Evolutionary conservation across 306 rosid species (phyloP).

Genomic region (Mucuna pruriens): DNA sequence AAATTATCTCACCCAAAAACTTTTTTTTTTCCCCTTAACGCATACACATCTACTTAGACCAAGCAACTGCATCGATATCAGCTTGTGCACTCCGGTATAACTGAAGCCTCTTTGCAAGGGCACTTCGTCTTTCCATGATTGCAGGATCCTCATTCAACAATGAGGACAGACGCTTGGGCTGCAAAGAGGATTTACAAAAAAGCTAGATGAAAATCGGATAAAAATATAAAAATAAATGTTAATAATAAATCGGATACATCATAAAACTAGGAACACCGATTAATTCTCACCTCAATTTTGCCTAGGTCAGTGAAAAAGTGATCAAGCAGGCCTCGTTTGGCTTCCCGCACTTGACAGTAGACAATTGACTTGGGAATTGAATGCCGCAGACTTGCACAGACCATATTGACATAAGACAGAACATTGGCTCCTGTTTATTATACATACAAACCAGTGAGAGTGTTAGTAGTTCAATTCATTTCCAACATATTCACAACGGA

Average conservation of each 20-base stretch:
- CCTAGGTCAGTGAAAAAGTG: conserved; percentile 85
- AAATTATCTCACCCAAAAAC: neutral
- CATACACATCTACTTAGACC: conserved; percentile 74
- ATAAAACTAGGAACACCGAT: neutral
- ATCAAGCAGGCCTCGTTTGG: conserved; percentile 83
- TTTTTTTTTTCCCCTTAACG: neutral
- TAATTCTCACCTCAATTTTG: conserved; percentile 69
- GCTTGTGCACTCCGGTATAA: conserved; percentile 88
- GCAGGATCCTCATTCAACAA: conserved; percentile 95
- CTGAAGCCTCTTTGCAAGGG: conserved; percentile 83
- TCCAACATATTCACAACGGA: neutral
- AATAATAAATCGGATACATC: neutral
- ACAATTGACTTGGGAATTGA: conserved; percentile 88
- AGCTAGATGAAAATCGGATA: neutral
- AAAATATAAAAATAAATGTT: neutral
- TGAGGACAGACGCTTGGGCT: conserved; percentile 76
- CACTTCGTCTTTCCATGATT: conserved; percentile 82
- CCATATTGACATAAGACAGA: conserved; percentile 86
- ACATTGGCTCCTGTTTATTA: conserved; percentile 75
- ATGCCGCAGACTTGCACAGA: conserved; percentile 75
- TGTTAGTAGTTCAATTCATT: conserved; percentile 3
- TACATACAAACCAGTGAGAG: neutral
- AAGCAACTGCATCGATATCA: conserved; percentile 86
- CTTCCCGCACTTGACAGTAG: conserved; percentile 92
- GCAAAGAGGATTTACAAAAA: conserved; percentile 19